A percentile compares a stretch with the other conserved stretches of the same genome.
phyloP scores from a whole-genome alignment of 2,329 filamentous ascomycete genomes.

The Zymoseptoria tritici region DNA sequence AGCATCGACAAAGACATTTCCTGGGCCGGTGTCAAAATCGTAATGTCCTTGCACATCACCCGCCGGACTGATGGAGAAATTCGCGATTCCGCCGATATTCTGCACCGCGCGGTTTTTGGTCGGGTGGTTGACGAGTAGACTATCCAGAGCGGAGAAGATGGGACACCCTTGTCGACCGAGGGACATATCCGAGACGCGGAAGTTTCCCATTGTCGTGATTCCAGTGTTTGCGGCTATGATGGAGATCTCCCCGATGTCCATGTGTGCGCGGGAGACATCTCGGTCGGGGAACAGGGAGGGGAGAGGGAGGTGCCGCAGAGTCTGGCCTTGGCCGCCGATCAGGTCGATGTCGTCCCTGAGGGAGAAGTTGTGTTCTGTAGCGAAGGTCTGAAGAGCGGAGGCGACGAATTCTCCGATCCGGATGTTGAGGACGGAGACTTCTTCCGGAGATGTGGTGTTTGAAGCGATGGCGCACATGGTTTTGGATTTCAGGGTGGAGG shows the following conservation, averaged over 20 bases:
- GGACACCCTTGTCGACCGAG: slow-evolving; percentile 22
- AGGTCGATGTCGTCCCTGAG: slow-evolving; percentile 20
- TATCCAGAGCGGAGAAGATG: slow-evolving; percentile 20
- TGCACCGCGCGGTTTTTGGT: slow-evolving; percentile 20
- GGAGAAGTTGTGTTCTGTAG: no score
- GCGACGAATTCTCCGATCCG: no score
- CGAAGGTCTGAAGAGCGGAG: no score
- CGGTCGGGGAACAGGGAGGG: slow-evolving; percentile 14
- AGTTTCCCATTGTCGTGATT: slow-evolving; percentile 19
- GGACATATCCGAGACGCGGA: slow-evolving; percentile 21
- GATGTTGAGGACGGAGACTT: no score
- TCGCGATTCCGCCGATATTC: slow-evolving; percentile 21
- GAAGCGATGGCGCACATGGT: no score
- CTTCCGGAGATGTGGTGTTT: no score
- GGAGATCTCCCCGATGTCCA: slow-evolving; percentile 18
- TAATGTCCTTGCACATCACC: slow-evolving; percentile 9
- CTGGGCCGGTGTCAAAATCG: slow-evolving; percentile 16
- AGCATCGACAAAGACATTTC: slow-evolving; percentile 22
- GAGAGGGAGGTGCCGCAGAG: slow-evolving; percentile 22
- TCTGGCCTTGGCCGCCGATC: slow-evolving; percentile 23
- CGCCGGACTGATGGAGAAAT: slow-evolving; percentile 22
- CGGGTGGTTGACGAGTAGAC: slow-evolving; percentile 11
- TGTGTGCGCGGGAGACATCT: slow-evolving; percentile 14
- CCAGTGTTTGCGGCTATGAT: slow-evolving; percentile 22
- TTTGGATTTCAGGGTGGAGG: no score